Evolutionary conservation across 768 basidiomycete genomes (phyloP).

Genomic region (Ephemerocybe angulata): DNA sequence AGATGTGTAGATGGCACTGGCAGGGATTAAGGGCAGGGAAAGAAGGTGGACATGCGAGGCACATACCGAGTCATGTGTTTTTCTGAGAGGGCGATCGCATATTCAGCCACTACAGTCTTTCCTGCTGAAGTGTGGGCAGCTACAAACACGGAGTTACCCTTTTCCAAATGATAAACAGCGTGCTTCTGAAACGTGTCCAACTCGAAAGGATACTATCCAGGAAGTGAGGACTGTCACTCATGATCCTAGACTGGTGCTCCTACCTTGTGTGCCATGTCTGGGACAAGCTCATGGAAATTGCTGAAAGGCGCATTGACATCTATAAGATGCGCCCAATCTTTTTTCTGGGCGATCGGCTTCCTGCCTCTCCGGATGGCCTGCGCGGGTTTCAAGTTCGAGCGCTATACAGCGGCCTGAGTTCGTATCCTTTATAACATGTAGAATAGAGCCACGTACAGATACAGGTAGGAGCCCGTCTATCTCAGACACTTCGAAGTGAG

Average conservation of each 20-base stretch:
- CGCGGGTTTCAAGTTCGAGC: slow-evolving; percentile 54
- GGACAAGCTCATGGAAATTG: slow-evolving; percentile 90
- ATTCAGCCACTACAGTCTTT: slow-evolving; percentile 98
- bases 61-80: slow-evolving; percentile 97
- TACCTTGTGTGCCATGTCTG: slow-evolving; percentile 94
- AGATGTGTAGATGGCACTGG: slow-evolving; percentile 95
- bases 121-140: slow-evolving; percentile 99
- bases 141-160: slow-evolving; percentile 98
- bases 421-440: not conserved
- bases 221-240: not conserved
- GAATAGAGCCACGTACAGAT: slow-evolving; percentile 30
- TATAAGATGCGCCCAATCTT: slow-evolving; percentile 97
- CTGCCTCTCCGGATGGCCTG: slow-evolving; percentile 38
- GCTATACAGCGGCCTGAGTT: slow-evolving; percentile 36
- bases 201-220: slow-evolving; percentile 86
- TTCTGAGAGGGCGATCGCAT: slow-evolving; percentile 93
- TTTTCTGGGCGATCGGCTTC: slow-evolving; percentile 60
- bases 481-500: slow-evolving; percentile 31
- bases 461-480: slow-evolving; percentile 80
- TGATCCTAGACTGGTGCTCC: not conserved
- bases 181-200: slow-evolving; percentile 98
- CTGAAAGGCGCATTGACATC: slow-evolving; percentile 86
- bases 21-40: slow-evolving; percentile 6
- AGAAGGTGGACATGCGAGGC: not conserved
- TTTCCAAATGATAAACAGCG: slow-evolving; percentile 95